Percentiles rank a stretch among this genome's conserved stretches.
Conservation (phyloP, 805 yeast species). For the Groenewaldozyma tartarivorans region DNA sequence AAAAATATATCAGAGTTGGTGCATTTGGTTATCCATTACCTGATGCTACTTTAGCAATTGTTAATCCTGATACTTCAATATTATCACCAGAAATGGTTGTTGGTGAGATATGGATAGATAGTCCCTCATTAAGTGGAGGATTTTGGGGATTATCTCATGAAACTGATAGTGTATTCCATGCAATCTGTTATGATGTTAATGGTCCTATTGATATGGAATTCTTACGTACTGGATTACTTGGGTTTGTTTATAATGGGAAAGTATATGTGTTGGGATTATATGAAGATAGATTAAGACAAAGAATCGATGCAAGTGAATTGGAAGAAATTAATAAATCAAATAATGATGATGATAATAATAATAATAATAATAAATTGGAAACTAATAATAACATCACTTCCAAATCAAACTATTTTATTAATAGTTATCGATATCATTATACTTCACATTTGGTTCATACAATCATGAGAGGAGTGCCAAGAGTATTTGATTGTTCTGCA, state of each 20-base stretch:
- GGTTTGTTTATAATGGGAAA: constrained; percentile 80
- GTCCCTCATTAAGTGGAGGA: constrained; percentile 84
- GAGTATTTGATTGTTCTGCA: constrained; percentile 82
- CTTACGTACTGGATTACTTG: constrained; percentile 82
- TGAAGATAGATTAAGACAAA: constrained; percentile 83
- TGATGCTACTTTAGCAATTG: constrained; percentile 87
- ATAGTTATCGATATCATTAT: constrained; percentile 56
- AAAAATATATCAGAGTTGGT: constrained; percentile 60
- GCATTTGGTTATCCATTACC: constrained; percentile 94
- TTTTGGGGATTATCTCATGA: constrained; percentile 66
- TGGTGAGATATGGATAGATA: constrained; percentile 97
- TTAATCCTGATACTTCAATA: constrained; percentile 81
- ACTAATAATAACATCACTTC: neutral
- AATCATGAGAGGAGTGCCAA: constrained; percentile 68
- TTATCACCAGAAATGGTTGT: constrained; percentile 69
- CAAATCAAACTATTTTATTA: neutral
- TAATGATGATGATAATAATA: neutral
- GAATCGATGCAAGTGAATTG: constrained; percentile 17
- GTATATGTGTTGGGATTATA: constrained; percentile 81
- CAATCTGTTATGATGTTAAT: constrained; percentile 62
- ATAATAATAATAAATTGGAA: neutral
- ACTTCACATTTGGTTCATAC: constrained; percentile 82
- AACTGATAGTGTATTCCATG: constrained; percentile 70
- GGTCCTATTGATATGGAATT: constrained; percentile 70
- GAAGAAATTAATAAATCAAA: neutral